Evolutionary conservation across 768 basidiomycete species (phyloP).

Genomic region (Clitopilus hobsonii): DNA sequence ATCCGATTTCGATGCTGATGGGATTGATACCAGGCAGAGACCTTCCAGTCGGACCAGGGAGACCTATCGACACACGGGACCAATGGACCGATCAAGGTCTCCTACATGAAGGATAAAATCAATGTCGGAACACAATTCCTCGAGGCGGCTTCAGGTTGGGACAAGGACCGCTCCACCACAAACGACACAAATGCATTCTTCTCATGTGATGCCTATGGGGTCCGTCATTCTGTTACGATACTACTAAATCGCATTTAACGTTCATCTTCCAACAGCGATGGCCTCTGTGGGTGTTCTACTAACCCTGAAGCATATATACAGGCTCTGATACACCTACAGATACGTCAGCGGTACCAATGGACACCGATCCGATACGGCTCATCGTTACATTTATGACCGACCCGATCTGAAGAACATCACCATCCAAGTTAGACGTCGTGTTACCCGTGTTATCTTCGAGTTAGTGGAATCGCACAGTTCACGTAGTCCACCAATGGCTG

Average conservation of each 20-base stretch:
- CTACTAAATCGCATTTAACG: background rate
- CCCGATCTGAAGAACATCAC: conserved; percentile 35
- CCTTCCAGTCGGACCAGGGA: conserved; percentile 23
- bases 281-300: conserved; percentile 42
- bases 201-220: conserved; percentile 42
- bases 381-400: conserved; percentile 48
- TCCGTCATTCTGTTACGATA: conserved; percentile 19
- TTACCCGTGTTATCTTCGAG: conserved; percentile 48
- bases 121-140: conserved; percentile 44
- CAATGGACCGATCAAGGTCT: conserved; percentile 46
- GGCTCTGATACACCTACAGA: conserved; percentile 26
- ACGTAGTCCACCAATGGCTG: background rate
- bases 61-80: conserved; percentile 37
- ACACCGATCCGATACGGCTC: conserved; percentile 50
- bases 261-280: conserved; percentile 33
- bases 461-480: conserved; percentile 16
- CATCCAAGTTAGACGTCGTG: conserved; percentile 34
- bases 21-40: conserved; percentile 29
- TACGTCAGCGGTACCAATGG: conserved; percentile 51
- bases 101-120: conserved; percentile 31
- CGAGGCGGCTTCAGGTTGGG: conserved; percentile 37
- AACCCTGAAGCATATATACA: no score
- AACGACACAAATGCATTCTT: conserved; percentile 47
- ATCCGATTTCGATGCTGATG: background rate
- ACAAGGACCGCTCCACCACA: conserved; percentile 37